Base-by-base conservation (phyloP, 2,329 filamentous ascomycete genomes). In the Dactylellina leptospora region DNA sequence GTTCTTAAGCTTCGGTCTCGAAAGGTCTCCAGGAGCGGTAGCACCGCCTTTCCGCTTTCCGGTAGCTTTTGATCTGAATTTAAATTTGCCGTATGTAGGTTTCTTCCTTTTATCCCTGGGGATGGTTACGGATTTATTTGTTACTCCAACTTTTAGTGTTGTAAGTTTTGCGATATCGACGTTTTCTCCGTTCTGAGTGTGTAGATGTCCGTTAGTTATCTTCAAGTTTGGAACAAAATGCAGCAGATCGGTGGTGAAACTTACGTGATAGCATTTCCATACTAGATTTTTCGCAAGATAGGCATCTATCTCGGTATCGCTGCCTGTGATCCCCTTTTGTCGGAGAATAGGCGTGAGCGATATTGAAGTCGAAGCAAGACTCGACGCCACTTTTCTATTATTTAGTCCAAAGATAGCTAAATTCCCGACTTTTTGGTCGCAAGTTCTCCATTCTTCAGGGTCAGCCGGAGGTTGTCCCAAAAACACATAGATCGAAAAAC, bases 81-180 rank as follows among this genome's bases (percentile, higher is more conserved):
- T 45, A 11, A 42, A 50, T n/a, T 28, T 45, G 16, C 40, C 36
- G 27, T 54, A 48, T 42, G 27, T 36, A n/a, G 60, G 36, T 30
- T 64, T 64, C 22, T 55, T 33, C n/a, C 8, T n/a, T 11, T 23
- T 38, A n/a, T 64, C 60, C 18, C 2, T 25, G 13, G 50, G 53
- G 18, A 64, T 13, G n/a, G 36, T 48, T 11, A 64, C 18, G n/a
- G 25, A 38, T 27, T 55, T 64, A 13, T 48, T 54, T 1, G 60
- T 64, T 4, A 64, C 60, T 38, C 60, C 60, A 18, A 64, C 30
- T 23, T 64, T 64, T n/a, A 64, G 50, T 6, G 60, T 64, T n/a
- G 40, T 48, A 1, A 64, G 27, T 6, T 1, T 42, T 0, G 4
- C 33, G 10, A 56, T 25, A 30, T 55, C 40, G 18, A 64, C 25